Percentiles rank a stretch among this genome's conserved stretches.
Conservation (phyloP, 352 stramenopile species). For the Phytophthora sojae region DNA sequence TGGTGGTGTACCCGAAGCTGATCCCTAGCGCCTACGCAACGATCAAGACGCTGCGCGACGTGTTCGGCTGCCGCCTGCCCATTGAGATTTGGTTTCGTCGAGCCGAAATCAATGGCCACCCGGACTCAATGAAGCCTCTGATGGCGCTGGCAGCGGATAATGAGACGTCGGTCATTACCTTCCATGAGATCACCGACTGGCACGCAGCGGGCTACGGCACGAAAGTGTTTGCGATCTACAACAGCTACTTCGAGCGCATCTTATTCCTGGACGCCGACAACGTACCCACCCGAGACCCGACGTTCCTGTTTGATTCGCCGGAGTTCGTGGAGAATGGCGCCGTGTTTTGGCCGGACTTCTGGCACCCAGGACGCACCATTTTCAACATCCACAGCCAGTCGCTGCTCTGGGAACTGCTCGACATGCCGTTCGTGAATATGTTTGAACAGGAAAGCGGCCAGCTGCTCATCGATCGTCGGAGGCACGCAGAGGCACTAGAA, state of each 20-base stretch:
- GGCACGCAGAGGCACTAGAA: conserved; percentile 41
- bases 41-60: conserved; percentile 46
- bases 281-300: conserved; percentile 51
- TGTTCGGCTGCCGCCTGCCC: conserved; percentile 49
- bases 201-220: conserved; percentile 50
- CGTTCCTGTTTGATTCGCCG: conserved; percentile 49
- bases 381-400: conserved; percentile 72
- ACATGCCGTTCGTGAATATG: conserved; percentile 60
- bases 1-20: conserved; percentile 65
- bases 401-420: conserved; percentile 65
- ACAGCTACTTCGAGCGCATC: conserved; percentile 53
- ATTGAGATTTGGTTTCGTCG: conserved; percentile 64
- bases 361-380: conserved; percentile 59
- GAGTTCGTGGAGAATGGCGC: conserved; percentile 56
- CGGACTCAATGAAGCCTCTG: conserved; percentile 29
- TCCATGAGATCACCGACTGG: conserved; percentile 41
- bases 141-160: conserved; percentile 28
- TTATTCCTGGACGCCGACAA: conserved; percentile 75
- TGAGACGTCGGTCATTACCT: conserved; percentile 27
- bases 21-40: conserved; percentile 52
- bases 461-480: conserved; percentile 56
- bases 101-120: conserved; percentile 43
- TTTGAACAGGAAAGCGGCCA: conserved; percentile 81
- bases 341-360: no score
- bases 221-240: conserved; percentile 58